Percentiles rank a stretch among this genome's conserved stretches.
These are phyloP conservation scores for Athelia psychrophila DNA, from an alignment of 1,284 basidiomycete species.

Conservation along the genomic window DNA sequence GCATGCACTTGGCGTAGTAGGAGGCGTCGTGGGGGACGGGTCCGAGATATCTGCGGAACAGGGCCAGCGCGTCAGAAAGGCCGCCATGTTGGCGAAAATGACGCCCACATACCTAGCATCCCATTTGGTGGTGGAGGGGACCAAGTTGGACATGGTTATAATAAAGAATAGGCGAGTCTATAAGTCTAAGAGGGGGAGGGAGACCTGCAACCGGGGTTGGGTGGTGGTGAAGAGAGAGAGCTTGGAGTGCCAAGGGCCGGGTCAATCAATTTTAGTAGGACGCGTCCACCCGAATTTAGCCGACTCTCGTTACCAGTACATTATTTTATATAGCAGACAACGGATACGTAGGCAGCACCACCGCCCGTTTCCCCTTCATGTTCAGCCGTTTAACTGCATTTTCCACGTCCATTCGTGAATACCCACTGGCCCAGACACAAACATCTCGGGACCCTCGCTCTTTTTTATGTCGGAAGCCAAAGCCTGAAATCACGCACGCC, in stretches of 20 bases:
- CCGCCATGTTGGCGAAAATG: conserved; percentile 6
- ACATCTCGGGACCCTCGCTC: too few relatives aligned
- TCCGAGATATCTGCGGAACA: conserved; percentile 49
- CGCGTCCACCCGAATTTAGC: background rate
- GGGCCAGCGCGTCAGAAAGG: conserved; percentile 7
- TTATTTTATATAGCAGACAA: too few relatives aligned
- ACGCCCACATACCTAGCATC: conserved; percentile 56
- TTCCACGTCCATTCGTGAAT: too few relatives aligned
- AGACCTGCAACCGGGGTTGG: conserved; percentile 12
- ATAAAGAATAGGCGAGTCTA: conserved; percentile 6
- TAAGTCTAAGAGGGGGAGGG: conserved; percentile 17
- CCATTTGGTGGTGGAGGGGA: conserved; percentile 58
- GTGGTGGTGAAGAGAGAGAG: conserved; percentile 7
- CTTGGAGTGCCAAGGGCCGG: background rate
- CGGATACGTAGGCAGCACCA: too few relatives aligned
- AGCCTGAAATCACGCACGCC: too few relatives aligned
- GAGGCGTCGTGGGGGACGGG: conserved; percentile 70
- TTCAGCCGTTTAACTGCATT: too few relatives aligned
- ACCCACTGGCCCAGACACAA: too few relatives aligned
- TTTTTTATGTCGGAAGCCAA: too few relatives aligned
- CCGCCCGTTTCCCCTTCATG: too few relatives aligned
- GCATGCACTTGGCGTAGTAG: conserved; percentile 80
- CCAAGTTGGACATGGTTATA: conserved; percentile 22
- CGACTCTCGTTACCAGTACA: background rate
- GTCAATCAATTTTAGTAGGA: background rate